A percentile compares a stretch with the other conserved stretches of the same genome.
phyloP scores from a whole-genome alignment of 2,329 filamentous ascomycete genomes.

The Fusarium caatingaense region DNA sequence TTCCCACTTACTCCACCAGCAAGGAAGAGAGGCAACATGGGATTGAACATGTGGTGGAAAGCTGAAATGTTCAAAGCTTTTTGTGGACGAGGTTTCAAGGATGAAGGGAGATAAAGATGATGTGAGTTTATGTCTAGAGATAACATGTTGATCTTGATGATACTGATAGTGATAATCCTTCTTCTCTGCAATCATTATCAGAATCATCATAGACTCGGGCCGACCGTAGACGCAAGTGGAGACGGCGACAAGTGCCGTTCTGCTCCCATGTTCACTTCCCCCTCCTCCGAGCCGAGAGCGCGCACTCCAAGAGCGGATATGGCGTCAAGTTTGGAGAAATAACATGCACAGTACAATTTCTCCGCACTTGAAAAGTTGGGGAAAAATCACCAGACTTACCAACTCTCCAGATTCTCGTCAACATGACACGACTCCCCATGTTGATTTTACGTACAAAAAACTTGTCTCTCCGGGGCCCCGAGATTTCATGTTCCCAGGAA shows the following conservation, averaged over 20 bases:
- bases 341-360: background rate
- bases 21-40: background rate
- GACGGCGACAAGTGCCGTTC: constrained; percentile 24
- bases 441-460: constrained; percentile 22
- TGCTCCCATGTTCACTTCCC: constrained; percentile 2
- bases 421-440: constrained; percentile 9
- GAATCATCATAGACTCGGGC: constrained; percentile 16
- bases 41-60: constrained; percentile 18
- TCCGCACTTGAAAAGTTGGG: constrained; percentile 24
- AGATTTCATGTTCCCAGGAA: constrained; percentile 15
- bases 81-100: constrained; percentile 11
- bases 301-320: constrained; percentile 14
- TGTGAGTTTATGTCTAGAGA: background rate
- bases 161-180: background rate
- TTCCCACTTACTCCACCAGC: constrained; percentile 19
- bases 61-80: constrained; percentile 8
- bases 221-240: constrained; percentile 22
- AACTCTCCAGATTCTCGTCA: constrained; percentile 3
- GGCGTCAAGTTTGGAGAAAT: constrained; percentile 32
- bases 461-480: constrained; percentile 31
- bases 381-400: constrained; percentile 9
- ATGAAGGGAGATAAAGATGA: constrained; percentile 2
- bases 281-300: constrained; percentile 13
- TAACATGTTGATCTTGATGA: constrained; percentile 5
- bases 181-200: background rate